Conservation (phyloP, 805 yeast species). For the Candida ortonii region DNA sequence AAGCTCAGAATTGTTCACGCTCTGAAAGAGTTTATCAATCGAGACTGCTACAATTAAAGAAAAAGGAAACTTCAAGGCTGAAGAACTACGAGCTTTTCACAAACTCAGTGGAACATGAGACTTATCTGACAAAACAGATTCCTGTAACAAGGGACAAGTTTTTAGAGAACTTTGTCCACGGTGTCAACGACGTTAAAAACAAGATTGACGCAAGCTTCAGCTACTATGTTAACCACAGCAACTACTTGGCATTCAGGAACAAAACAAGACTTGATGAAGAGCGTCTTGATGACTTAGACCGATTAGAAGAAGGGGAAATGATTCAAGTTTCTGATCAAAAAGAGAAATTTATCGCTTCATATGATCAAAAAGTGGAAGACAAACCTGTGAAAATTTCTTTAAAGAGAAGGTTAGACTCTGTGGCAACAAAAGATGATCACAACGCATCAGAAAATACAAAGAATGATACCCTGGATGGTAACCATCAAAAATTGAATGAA, state of each 20-base stretch:
- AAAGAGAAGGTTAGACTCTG: constrained; percentile 17
- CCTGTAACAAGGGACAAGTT: constrained; percentile 26
- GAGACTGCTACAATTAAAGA: constrained; percentile 19
- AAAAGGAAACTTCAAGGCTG: constrained; percentile 29
- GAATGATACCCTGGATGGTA: constrained; percentile 10
- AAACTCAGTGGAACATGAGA: constrained; percentile 27
- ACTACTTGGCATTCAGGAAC: constrained; percentile 41
- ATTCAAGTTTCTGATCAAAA: constrained; percentile 10
- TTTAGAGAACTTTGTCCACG: constrained; percentile 29
- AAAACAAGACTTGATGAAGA: constrained; percentile 41
- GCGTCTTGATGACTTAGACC: constrained; percentile 39
- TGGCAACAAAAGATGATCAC: constrained; percentile 3
- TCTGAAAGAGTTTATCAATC: constrained; percentile 16
- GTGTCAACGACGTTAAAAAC: constrained; percentile 23
- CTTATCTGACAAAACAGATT: constrained; percentile 18
- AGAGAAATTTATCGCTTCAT: constrained; percentile 18
- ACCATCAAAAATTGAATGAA: constrained; percentile 1
- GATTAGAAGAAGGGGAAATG: constrained; percentile 35
- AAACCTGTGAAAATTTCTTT: constrained; percentile 24
- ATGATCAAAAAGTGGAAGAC: constrained; percentile 11
- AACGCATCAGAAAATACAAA: constrained; percentile 13
- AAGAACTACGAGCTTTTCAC: constrained; percentile 35
- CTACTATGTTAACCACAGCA: constrained; percentile 42
- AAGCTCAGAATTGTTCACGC: constrained; percentile 19
- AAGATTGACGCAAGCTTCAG: constrained; percentile 33